A percentile compares a stretch with the other conserved stretches of the same genome.
These are phyloP conservation scores for Diplodia scrobiculata DNA, from an alignment of 2,329 filamentous ascomycete genomes.

Conservation along the genomic window DNA sequence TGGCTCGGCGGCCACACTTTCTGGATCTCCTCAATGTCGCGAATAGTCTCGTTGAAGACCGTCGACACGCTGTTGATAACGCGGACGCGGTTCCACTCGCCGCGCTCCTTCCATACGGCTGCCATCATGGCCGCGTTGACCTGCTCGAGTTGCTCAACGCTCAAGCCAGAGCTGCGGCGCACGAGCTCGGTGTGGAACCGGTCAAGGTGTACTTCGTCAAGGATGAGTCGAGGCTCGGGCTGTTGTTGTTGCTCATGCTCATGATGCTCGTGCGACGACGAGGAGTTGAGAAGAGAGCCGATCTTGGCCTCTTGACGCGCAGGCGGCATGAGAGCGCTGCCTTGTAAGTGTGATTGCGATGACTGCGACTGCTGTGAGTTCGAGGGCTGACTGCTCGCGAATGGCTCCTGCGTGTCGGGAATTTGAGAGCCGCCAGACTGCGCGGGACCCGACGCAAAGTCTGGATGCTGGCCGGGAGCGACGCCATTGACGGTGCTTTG, in stretches of 20 bases:
- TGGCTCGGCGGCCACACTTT: slow-evolving; percentile 48
- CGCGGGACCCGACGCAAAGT: slow-evolving; percentile 57
- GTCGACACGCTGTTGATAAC: slow-evolving; percentile 66
- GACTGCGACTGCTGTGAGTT: slow-evolving; percentile 45
- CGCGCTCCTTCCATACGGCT: slow-evolving; percentile 75
- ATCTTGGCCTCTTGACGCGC: slow-evolving; percentile 42
- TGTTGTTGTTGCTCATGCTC: slow-evolving; percentile 30
- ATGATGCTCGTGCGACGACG: slow-evolving; percentile 33
- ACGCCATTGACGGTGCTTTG: slow-evolving; percentile 72
- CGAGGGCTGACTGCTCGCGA: slow-evolving; percentile 41
- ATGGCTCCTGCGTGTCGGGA: slow-evolving; percentile 60
- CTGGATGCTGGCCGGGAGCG: slow-evolving; percentile 54
- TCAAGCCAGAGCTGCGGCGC: slow-evolving; percentile 70
- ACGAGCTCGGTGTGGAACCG: slow-evolving; percentile 66
- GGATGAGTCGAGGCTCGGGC: slow-evolving; percentile 40
- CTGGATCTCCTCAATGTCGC: slow-evolving; percentile 65
- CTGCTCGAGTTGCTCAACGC: slow-evolving; percentile 93
- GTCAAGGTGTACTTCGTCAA: slow-evolving; percentile 57
- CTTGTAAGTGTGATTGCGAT: slow-evolving; percentile 36
- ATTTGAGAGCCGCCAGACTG: slow-evolving; percentile 59
- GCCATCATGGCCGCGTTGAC: slow-evolving; percentile 90
- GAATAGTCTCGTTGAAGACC: slow-evolving; percentile 74
- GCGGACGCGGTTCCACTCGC: slow-evolving; percentile 79
- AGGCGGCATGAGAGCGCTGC: slow-evolving; percentile 29
- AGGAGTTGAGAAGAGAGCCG: slow-evolving; percentile 47